Evolutionary conservation across 768 basidiomycete species (phyloP).

Genomic region (Lentinula raphanica): DNA sequence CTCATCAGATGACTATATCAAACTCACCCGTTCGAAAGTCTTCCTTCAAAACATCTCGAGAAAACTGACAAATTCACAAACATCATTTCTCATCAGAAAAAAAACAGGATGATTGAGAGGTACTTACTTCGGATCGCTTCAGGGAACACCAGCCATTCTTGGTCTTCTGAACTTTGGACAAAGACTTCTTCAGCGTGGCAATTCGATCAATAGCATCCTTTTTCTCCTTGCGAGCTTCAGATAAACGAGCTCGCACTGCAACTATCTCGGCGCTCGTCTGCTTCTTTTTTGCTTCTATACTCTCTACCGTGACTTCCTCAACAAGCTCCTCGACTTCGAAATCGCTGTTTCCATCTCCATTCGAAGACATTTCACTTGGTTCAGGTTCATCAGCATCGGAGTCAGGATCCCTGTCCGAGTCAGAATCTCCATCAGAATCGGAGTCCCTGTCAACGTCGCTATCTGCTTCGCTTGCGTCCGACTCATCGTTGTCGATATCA

Average conservation of each 20-base stretch:
- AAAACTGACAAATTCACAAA: conserved; percentile 33
- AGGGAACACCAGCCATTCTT: conserved; percentile 61
- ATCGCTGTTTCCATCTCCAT: conserved; percentile 5
- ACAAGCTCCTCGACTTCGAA: conserved; percentile 25
- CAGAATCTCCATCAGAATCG: too few relatives aligned
- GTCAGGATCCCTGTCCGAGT: too few relatives aligned
- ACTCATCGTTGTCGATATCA: conserved; percentile 24
- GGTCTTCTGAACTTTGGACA: conserved; percentile 29
- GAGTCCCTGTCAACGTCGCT: conserved; percentile 15
- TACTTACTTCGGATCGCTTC: conserved; percentile 48
- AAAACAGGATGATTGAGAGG: neutral
- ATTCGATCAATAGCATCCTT: conserved; percentile 33
- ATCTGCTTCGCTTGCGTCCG: conserved; percentile 17
- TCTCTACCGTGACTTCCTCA: conserved; percentile 41
- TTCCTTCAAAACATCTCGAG: conserved; percentile 50
- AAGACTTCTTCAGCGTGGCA: conserved; percentile 33
- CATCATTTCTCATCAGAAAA: neutral
- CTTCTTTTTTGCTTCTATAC: conserved; percentile 39
- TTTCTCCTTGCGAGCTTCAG: conserved; percentile 35
- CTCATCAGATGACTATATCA: too few relatives aligned
- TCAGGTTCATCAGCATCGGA: conserved; percentile 18
- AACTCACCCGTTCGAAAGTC: conserved; percentile 43
- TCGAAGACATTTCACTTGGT: neutral
- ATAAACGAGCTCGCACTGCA: conserved; percentile 29
- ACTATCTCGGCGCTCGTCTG: conserved; percentile 37